Base-by-base conservation (phyloP, 2,329 filamentous ascomycete genomes). In the Alternaria conjuncta region DNA sequence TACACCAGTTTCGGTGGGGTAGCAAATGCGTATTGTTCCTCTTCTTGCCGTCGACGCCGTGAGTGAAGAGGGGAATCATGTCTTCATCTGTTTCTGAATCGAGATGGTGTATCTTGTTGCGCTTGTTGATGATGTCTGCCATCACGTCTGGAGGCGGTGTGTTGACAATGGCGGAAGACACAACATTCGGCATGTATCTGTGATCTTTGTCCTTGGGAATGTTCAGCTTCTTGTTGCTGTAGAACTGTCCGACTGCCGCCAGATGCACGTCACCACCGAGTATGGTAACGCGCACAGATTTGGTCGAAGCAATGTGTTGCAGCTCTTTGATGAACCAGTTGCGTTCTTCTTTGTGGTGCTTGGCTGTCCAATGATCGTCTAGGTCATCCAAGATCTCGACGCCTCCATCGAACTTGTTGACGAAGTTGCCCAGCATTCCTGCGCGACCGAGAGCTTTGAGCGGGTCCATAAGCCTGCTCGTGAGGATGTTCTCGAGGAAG, bases 331-430 rank as follows among this genome's bases (percentile, higher is more conserved):
- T 88, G 66, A 98, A 86, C 79, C 92, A 91, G 66, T 90, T 92
- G 55, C 96, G 89, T 81, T 99, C 96, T 25, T 89, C 86, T 78
- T 98, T 99, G 83, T 98, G 94, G 75, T 94, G 92, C 77, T 93
- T 97, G 41, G 95, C 93, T 1, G 95, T 97, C 96, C 96, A 99
- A 77, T 99, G 95, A 79, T 98, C 96, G 76, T 97, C 95, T 10
- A 97, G 83, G 72, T 97, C 94, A 76, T 97, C 94, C 26, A 97
- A 84, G 13, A 98, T 92, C 79, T 98, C 96, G 6, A 96, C 92
- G 18, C 93, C 93, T 21, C 93, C 94, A 74, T 97, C 94, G 71
- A 97, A 94, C 70, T 92, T 92, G 82, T 97, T 97, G 43, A 97
- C 84, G 46, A 96, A 88, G 12, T 86, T 86, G 63, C 93, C 92